phyloP scores from a whole-genome alignment of 768 basidiomycete genomes.

The Agrocybe chaxingu region DNA sequence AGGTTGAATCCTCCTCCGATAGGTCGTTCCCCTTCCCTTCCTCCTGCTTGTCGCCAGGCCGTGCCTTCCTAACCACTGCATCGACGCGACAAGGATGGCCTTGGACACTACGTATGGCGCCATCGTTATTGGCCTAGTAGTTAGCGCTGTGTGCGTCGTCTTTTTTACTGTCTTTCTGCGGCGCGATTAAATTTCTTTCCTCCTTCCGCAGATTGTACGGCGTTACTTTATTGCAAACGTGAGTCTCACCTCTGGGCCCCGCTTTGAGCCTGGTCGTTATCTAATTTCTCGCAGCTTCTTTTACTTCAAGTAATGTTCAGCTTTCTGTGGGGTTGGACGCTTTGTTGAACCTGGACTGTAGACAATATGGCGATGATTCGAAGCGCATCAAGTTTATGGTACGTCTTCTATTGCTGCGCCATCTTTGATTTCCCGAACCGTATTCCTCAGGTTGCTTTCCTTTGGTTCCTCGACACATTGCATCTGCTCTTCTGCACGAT shows the following conservation, averaged over 20 bases:
- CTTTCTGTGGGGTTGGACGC: neutral
- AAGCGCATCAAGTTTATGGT: slow-evolving; percentile 38
- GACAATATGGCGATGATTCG: slow-evolving; percentile 39
- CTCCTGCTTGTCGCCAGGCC: neutral
- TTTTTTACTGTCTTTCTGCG: neutral
- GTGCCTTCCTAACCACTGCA: slow-evolving; percentile 31
- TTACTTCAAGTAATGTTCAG: slow-evolving; percentile 33
- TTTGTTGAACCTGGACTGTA: slow-evolving; percentile 9
- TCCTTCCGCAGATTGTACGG: slow-evolving; percentile 38
- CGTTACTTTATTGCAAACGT: slow-evolving; percentile 43
- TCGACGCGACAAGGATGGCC: slow-evolving; percentile 32
- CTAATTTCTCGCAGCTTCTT: slow-evolving; percentile 27
- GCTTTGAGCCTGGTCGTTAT: neutral
- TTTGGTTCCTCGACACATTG: slow-evolving; percentile 40
- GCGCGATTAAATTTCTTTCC: neutral
- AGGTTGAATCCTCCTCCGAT: too few species aligned
- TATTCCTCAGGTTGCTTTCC: slow-evolving; percentile 28
- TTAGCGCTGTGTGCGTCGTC: slow-evolving; percentile 37
- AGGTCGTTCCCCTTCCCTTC: too few species aligned
- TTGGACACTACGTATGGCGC: slow-evolving; percentile 43
- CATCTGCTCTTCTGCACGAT: slow-evolving; percentile 43
- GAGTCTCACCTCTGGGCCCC: slow-evolving; percentile 11
- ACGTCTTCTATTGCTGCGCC: slow-evolving; percentile 3
- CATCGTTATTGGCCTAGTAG: slow-evolving; percentile 42
- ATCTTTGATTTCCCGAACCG: neutral